Evolutionary conservation across 148 eudicot species (phyloP).

Genomic region (Linanthus parryae): DNA sequence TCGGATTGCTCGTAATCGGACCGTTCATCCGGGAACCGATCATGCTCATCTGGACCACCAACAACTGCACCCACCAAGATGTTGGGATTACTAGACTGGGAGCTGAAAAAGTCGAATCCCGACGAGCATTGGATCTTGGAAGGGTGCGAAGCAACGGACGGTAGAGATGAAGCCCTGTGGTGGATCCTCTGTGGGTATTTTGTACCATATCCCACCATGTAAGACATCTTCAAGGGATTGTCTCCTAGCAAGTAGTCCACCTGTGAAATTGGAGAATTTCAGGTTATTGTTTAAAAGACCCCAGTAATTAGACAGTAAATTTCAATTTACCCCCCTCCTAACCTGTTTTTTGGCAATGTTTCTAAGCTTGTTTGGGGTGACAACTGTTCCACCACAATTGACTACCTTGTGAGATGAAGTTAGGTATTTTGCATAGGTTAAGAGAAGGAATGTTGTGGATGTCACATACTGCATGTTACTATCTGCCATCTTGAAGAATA

Average conservation of each 20-base stretch:
- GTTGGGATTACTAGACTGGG: conserved; percentile 73
- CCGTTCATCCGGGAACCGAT: conserved; percentile 57
- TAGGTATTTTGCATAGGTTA: conserved; percentile 75
- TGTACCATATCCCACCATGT: conserved; percentile 85
- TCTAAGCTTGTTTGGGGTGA: conserved; percentile 39
- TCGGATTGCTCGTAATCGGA: conserved; percentile 76
- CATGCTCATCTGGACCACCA: conserved; percentile 71
- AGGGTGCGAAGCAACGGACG: conserved; percentile 55
- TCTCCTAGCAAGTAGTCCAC: conserved; percentile 76
- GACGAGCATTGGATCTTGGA: conserved; percentile 63
- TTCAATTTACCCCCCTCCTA: too few species aligned
- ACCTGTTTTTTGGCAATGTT: conserved; percentile 70
- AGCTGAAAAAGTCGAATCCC: conserved; percentile 50
- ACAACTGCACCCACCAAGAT: conserved; percentile 64
- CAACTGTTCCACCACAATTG: conserved; percentile 43
- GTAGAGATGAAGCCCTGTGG: conserved; percentile 80
- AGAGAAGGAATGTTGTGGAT: conserved; percentile 60
- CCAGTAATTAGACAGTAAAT: too few species aligned
- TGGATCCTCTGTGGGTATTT: conserved; percentile 70
- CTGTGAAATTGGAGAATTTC: conserved; percentile 15
- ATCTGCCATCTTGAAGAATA: conserved; percentile 59
- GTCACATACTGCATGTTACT: conserved; percentile 75
- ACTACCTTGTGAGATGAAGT: conserved; percentile 45
- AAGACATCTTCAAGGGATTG: conserved; percentile 77
- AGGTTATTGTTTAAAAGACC: too few species aligned